Evolutionary conservation across 2,329 filamentous ascomycete species (phyloP), one percentile per base, ranked within the genome.

Genomic region (Immersiporthe knoxdaviesiana): DNA sequence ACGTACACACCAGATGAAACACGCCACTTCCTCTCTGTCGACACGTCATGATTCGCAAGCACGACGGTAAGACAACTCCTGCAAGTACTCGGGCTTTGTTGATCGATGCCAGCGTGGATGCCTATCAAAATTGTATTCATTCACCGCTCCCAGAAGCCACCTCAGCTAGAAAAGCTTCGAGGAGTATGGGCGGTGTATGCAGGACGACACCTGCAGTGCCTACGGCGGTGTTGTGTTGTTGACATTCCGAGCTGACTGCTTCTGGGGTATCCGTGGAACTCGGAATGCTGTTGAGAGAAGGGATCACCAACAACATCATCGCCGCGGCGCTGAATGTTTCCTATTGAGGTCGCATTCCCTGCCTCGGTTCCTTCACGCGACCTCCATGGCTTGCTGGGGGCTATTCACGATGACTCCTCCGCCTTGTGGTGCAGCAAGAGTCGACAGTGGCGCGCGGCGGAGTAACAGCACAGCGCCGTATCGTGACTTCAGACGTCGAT

Each of bases 41-140:
- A 47, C 44, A 47, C 44, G 44, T 47, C 44, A 47, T 47, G 44
- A 47, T 47, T n/a, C 44, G 44, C 44, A 47, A 47, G 44, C 44
- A 44, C 41, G 16, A 16, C 37, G 37, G 37, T 39, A 12, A 12
- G 6, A 10, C 37, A 4, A 39, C 37, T 8, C 37, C 11, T 39
- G 37, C 35, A 4, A 7, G 37, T 39, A 2, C 37, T 39, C 11
- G 11, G 37, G 37, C 11, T 4, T 7, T 39, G 37, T 39, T 39
- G 37, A 39, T 39, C 37, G 11, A 39, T 39, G 37, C 37, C 37
- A 39, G 37, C 37, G 37, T 39, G 37, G 37, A 39, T 10, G 37
- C 37, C 37, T 10, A 39, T 39, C 37, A 7, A 39, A 7, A 10
- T 7, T 39, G 5, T 10, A 39, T 39, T 10, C 37, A 39, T 39